Evolutionary conservation across 1,284 basidiomycete species (phyloP).

Genomic region (Marasmius oreades): DNA sequence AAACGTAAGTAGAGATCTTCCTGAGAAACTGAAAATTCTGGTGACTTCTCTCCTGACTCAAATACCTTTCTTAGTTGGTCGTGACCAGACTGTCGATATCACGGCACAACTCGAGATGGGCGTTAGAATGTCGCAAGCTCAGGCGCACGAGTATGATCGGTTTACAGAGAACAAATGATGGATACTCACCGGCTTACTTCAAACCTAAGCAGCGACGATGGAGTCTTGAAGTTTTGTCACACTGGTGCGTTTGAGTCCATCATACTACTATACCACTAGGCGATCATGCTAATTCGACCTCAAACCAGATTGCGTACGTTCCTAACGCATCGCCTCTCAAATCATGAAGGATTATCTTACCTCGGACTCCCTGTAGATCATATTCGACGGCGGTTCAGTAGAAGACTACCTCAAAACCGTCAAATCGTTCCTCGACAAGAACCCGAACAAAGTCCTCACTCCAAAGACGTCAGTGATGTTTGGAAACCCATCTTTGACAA

Average conservation of each 20-base stretch:
- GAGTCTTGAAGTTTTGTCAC: conserved; percentile 65
- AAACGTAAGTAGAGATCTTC: conserved; percentile 32
- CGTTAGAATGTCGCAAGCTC: conserved; percentile 70
- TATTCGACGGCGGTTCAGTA: conserved; percentile 65
- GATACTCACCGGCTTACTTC: background rate
- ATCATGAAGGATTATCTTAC: background rate
- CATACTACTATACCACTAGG: too few species aligned
- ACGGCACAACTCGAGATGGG: conserved; percentile 62
- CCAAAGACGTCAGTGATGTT: conserved; percentile 41
- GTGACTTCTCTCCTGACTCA: too few species aligned
- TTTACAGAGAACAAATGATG: background rate
- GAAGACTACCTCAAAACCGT: conserved; percentile 58
- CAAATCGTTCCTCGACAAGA: conserved; percentile 60
- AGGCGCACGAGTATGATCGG: conserved; percentile 49
- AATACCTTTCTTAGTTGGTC: conserved; percentile 36
- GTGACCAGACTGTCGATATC: conserved; percentile 58
- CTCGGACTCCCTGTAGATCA: conserved; percentile 20
- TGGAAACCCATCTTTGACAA: conserved; percentile 58
- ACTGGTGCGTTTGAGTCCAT: conserved; percentile 34
- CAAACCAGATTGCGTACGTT: background rate
- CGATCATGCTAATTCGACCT: too few species aligned
- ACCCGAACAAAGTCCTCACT: conserved; percentile 74
- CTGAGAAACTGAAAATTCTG: background rate
- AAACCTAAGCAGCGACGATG: conserved; percentile 23
- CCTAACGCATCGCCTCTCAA: conserved; percentile 21